A percentile compares a stretch with the other conserved stretches of the same genome.
phyloP scores from a whole-genome alignment of 768 basidiomycete genomes.

The Kwoniella shandongensis region DNA sequence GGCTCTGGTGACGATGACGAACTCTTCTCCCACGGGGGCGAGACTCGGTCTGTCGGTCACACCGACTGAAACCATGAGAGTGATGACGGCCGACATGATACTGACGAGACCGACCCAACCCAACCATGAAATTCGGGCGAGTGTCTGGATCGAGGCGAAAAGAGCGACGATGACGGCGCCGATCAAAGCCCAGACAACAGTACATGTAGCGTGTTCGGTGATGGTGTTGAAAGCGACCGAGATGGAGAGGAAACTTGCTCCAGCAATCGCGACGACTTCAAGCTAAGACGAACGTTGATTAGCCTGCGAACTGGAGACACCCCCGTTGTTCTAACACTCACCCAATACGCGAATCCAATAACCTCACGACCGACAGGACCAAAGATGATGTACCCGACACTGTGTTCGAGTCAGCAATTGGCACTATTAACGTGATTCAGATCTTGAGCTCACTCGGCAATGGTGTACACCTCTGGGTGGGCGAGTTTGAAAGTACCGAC shows the following conservation, averaged over 20 bases:
- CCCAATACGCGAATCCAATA: conserved; percentile 31
- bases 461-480: conserved; percentile 44
- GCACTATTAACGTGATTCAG: background rate
- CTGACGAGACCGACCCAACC: conserved; percentile 42
- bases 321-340: conserved; percentile 9
- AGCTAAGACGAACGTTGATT: conserved; percentile 17
- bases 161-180: conserved; percentile 37
- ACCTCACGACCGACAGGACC: conserved; percentile 39
- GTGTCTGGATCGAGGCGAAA: conserved; percentile 44
- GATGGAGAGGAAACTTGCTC: conserved; percentile 45
- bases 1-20: conserved; percentile 13
- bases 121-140: conserved; percentile 48
- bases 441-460: conserved; percentile 19
- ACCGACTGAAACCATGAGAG: conserved; percentile 36
- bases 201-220: conserved; percentile 52
- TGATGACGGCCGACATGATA: conserved; percentile 37
- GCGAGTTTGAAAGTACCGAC: conserved; percentile 44
- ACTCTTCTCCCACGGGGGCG: conserved; percentile 26
- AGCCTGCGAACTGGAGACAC: too few species aligned
- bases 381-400: conserved; percentile 36
- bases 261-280: conserved; percentile 15
- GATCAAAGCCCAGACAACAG: conserved; percentile 52
- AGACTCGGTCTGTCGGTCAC: conserved; percentile 31
- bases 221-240: conserved; percentile 54
- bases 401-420: background rate